A percentile compares a stretch with the other conserved stretches of the same genome.
Evolutionary conservation across 257 asterid species (phyloP).

Genomic region (Ligustrum vulgare): DNA sequence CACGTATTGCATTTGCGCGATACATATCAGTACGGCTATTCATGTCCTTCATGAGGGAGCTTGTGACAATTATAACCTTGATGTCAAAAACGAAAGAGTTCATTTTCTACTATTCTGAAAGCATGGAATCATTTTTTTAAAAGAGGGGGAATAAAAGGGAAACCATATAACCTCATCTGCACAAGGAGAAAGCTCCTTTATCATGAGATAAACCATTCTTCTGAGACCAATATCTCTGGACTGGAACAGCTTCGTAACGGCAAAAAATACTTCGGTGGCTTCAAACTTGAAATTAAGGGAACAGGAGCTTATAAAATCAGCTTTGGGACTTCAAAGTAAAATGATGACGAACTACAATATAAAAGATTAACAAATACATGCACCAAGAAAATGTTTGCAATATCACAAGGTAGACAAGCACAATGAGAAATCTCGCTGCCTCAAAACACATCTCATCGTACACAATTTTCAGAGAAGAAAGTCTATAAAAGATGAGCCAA

Average conservation of each 20-base stretch:
- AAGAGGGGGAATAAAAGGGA: slow-evolving; percentile 1
- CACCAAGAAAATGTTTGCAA: neutral
- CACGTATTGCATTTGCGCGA: slow-evolving; percentile 94
- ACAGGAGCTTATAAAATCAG: neutral
- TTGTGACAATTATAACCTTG: slow-evolving; percentile 97
- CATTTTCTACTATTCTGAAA: slow-evolving; percentile 26
- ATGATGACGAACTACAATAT: neutral
- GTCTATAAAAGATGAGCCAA: neutral
- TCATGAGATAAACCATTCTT: slow-evolving; percentile 97
- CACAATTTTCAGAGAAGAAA: neutral
- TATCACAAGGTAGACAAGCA: neutral
- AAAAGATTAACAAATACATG: neutral
- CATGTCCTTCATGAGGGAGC: slow-evolving; percentile 99
- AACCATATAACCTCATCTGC: slow-evolving; percentile 74
- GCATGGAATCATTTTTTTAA: slow-evolving; percentile 4
- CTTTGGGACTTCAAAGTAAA: neutral
- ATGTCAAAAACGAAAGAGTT: slow-evolving; percentile 26
- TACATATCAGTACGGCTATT: slow-evolving; percentile 97
- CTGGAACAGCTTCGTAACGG: slow-evolving; percentile 94
- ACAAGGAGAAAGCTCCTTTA: slow-evolving; percentile 89
- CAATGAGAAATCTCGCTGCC: neutral
- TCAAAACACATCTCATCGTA: neutral
- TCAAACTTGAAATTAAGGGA: slow-evolving; percentile 48
- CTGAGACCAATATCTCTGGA: slow-evolving; percentile 85
- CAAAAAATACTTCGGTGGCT: slow-evolving; percentile 90